A percentile compares a stretch with the other conserved stretches of the same genome.
These are phyloP conservation scores for Medicago ruthenica DNA, from an alignment of 306 rosid genomes.

Conservation along the genomic window DNA sequence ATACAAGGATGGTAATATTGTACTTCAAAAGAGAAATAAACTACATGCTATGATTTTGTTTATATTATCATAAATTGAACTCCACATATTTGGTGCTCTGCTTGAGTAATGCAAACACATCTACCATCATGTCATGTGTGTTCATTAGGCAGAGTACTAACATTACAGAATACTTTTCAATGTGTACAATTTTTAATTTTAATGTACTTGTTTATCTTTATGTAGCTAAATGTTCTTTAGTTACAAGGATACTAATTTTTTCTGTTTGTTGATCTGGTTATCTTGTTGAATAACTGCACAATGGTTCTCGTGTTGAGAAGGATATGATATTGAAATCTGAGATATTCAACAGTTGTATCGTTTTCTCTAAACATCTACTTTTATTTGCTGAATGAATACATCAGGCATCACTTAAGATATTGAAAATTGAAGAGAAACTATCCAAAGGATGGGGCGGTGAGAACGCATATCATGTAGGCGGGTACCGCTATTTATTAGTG, in stretches of 20 bases:
- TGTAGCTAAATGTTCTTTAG: constrained; percentile 33
- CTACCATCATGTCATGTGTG: background rate
- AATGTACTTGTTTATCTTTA: background rate
- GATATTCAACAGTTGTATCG: constrained; percentile 1
- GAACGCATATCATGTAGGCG: constrained; percentile 92
- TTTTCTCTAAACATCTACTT: constrained; percentile 39
- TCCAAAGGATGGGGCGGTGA: constrained; percentile 99
- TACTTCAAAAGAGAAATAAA: constrained; percentile 17
- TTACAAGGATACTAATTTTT: constrained; percentile 2
- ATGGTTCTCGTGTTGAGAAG: constrained; percentile 24
- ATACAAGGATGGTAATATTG: background rate
- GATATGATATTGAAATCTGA: constrained; percentile 28
- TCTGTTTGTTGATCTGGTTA: constrained; percentile 32
- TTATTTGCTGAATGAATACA: constrained; percentile 44
- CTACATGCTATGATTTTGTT: background rate
- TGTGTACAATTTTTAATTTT: background rate
- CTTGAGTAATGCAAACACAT: constrained; percentile 1
- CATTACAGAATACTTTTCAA: background rate
- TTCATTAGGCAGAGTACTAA: constrained; percentile 16
- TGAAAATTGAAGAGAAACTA: constrained; percentile 91
- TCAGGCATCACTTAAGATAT: constrained; percentile 81
- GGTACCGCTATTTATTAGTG: constrained; percentile 88
- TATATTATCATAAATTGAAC: constrained; percentile 21
- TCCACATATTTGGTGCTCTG: constrained; percentile 18
- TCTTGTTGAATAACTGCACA: constrained; percentile 17